Evolutionary conservation across 148 eudicot species (phyloP).

Genomic region (Salicornia ramosissima): DNA sequence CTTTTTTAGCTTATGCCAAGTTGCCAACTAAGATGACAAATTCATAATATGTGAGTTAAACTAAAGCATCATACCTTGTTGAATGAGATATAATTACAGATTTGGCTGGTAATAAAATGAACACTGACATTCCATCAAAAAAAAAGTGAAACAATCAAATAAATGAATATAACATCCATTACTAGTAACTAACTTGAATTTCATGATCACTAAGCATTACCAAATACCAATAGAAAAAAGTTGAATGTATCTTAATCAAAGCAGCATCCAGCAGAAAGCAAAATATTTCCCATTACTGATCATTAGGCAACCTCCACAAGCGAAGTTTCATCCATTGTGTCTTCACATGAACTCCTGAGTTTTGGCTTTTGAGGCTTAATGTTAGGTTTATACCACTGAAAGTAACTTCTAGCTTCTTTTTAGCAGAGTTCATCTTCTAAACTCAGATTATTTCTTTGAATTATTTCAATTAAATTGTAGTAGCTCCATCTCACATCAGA

Average conservation of each 20-base stretch:
- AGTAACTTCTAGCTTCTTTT: background rate
- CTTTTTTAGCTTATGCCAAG: background rate
- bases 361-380: background rate
- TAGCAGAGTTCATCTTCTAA: background rate
- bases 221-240: background rate
- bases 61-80: background rate
- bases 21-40: background rate
- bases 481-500: background rate
- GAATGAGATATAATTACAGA: background rate
- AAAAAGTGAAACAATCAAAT: too few relatives aligned
- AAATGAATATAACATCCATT: too few relatives aligned
- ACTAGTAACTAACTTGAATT: background rate
- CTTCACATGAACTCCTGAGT: background rate
- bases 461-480: background rate
- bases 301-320: background rate
- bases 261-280: background rate
- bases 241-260: background rate
- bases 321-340: background rate
- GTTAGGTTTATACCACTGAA: background rate
- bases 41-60: background rate
- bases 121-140: background rate
- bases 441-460: background rate
- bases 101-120: background rate
- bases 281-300: background rate
- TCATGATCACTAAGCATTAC: too few relatives aligned